Evolutionary conservation across 1,284 basidiomycete genomes (phyloP).

Genomic region (Melampsora americana): DNA sequence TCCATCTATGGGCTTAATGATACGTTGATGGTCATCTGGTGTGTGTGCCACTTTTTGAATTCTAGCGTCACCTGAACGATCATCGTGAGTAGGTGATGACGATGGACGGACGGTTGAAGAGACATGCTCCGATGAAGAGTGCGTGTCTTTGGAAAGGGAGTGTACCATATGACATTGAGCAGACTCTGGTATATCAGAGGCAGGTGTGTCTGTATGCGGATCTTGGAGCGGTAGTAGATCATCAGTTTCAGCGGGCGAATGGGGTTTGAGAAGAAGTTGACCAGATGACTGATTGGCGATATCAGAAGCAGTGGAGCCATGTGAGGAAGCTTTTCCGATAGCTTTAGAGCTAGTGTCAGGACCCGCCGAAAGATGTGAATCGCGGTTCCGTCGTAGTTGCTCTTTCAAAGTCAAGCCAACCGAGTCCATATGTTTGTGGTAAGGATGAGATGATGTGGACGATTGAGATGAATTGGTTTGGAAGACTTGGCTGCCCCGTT

Average conservation of each 20-base stretch:
- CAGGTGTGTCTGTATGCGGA: not conserved
- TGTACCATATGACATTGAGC: not conserved
- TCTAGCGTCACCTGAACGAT: not conserved
- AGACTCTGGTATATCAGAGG: not conserved
- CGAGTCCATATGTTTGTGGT: constrained; percentile 3
- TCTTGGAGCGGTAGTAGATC: not conserved
- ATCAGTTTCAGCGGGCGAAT: not conserved
- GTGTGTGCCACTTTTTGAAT: not conserved
- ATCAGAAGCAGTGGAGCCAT: not conserved
- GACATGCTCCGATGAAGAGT: not conserved
- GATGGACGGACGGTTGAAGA: not conserved
- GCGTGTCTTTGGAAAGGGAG: not conserved
- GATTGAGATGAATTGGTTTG: constrained; percentile 14
- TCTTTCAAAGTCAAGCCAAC: constrained; percentile 40
- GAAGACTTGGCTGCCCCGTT: not conserved
- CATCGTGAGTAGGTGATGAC: not conserved
- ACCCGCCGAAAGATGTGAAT: not conserved
- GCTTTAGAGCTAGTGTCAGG: not conserved
- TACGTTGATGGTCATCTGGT: not conserved
- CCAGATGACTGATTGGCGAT: not conserved
- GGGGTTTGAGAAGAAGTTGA: not conserved
- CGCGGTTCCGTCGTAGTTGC: constrained; percentile 35
- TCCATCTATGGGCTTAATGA: not conserved
- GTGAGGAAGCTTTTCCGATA: not conserved
- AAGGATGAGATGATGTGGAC: not conserved